Base-by-base conservation (phyloP, 805 yeast genomes). In the Monosporozyma siamensis region DNA sequence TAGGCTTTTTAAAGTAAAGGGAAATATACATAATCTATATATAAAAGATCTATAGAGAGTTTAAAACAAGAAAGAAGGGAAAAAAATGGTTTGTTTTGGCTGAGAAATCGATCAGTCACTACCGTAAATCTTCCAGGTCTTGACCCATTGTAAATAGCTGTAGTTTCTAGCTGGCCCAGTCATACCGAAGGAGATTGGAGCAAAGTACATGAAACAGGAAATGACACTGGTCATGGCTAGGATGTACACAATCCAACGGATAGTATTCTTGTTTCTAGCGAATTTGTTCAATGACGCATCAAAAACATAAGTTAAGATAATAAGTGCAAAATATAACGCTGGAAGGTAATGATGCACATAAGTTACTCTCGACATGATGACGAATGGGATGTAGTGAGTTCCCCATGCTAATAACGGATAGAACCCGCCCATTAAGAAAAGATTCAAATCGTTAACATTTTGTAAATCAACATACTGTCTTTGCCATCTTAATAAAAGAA, bases 311-410 rank as follows among this genome's bases (percentile, higher is more conserved):
- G 74, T 72, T 39, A 72, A 59, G 31, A 76, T 74, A 42, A 78
- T 61, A 63, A 80, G 66, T 40, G 87, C 86, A 61, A 84, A 84
- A 64, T 84, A 84, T 50, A 84, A 68, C 0, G 92, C 89, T 38
- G 95, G 95, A 56, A 82, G 68, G 61, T 84, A 84, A 66, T 84
- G 95, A 61, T 84, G 95, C 36, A 82, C 86, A 54, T 84, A 84
- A 0, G 90, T 82, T 51, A 84, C 92, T 70, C 95, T 75, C 12
- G 87, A 82, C 95, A 84, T 84, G 40, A 84, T 68, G 25, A 77
- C 74, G 52, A 84, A 84, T 24, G 95, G 90, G 57, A 75, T 59
- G 61, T 69, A 83, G 60, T 84, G 92, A 59, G 82, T 68, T 29
- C 83, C 78, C 88, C 90, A 84, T 10, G 86, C 92, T 40, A 83